Evolutionary conservation across 306 rosid species (phyloP).

Genomic region (Neltuma alba): DNA sequence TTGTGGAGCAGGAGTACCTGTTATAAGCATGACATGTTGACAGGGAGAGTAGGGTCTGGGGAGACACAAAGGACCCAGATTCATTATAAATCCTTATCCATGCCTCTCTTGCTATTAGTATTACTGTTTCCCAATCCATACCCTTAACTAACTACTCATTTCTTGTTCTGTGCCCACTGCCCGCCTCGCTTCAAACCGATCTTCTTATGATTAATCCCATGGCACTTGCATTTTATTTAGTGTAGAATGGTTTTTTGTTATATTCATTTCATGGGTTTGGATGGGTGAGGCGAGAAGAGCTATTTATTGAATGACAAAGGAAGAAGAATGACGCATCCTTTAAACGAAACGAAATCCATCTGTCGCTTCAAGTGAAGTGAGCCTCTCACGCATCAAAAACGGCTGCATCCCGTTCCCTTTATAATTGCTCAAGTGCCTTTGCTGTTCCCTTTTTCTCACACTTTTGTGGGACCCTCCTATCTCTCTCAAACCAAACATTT

Average conservation of each 20-base stretch:
- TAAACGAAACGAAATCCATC: background rate
- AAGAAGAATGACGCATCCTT: background rate
- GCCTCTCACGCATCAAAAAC: slow-evolving; percentile 16
- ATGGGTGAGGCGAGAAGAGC: background rate
- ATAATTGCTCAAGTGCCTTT: background rate
- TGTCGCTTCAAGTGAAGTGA: background rate
- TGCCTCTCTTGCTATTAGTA: slow-evolving; percentile 2
- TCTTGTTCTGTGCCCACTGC: background rate
- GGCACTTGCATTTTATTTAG: no score
- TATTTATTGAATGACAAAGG: slow-evolving; percentile 13
- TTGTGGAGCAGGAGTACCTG: slow-evolving; percentile 23
- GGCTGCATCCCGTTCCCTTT: slow-evolving; percentile 2
- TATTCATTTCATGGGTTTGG: background rate
- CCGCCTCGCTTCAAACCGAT: background rate
- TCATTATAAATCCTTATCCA: slow-evolving; percentile 38
- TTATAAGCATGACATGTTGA: slow-evolving; percentile 16
- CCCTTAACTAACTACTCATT: background rate
- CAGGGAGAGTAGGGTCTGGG: slow-evolving; percentile 13
- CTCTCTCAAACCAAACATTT: background rate
- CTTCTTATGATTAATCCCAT: no score
- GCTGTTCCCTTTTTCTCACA: background rate
- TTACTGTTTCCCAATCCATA: slow-evolving; percentile 21
- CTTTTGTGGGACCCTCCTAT: slow-evolving; percentile 9
- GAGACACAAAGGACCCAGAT: slow-evolving; percentile 41
- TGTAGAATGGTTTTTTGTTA: no score